Base-by-base conservation (phyloP, 352 stramenopile genomes). In the Phytophthora nicotianae region DNA sequence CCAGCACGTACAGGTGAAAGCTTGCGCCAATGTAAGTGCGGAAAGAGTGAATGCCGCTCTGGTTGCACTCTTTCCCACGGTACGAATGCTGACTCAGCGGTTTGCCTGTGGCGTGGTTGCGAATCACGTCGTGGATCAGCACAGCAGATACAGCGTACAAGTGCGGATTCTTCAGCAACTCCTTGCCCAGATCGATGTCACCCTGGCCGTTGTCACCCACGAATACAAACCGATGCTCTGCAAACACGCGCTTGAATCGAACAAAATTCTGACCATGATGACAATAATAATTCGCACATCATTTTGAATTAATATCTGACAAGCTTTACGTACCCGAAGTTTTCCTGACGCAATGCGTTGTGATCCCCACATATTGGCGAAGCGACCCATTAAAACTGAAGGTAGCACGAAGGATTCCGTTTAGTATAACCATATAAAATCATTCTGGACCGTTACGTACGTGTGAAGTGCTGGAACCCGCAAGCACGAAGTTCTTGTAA, bases 111-210 rank as follows among this genome's bases (percentile, higher is more conserved):
- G 61, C 57, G 60, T 90, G 81, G 61, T 89, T 90, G 64, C 84
- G 84, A 62, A 93, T 87, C 21, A 93, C 77, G 53, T 93, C 85
- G 69, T 93, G 85, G 52, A 93, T 93, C 5, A 93, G 71, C 41
- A 93, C 85, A 17, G 70, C 70, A 0, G 70, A 75, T 29, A 89
- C 80, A 1, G 69, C 62, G 59, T 90, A 89, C 55, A 79, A 59
- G 8, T 77, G 53, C 1, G 82, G 79, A 14, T 83, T 60, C 37
- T 61, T 63, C 29, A 93, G 59, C 49, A 93, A 60, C 38, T 79
- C 68, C 65, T 90, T 92, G 70, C 85, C 85, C 20, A 93, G 56
- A 35, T 92, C 83, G 26, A 93, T 93, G 56, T 93, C 85, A 14
- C 85, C 83, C 49, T 93, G 85, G 4, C 85, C 85, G 33, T 93